Evolutionary conservation across 2,329 filamentous ascomycete genomes (phyloP), one percentile per base, ranked within the genome.

Genomic region (Cladophialophora psammophila): DNA sequence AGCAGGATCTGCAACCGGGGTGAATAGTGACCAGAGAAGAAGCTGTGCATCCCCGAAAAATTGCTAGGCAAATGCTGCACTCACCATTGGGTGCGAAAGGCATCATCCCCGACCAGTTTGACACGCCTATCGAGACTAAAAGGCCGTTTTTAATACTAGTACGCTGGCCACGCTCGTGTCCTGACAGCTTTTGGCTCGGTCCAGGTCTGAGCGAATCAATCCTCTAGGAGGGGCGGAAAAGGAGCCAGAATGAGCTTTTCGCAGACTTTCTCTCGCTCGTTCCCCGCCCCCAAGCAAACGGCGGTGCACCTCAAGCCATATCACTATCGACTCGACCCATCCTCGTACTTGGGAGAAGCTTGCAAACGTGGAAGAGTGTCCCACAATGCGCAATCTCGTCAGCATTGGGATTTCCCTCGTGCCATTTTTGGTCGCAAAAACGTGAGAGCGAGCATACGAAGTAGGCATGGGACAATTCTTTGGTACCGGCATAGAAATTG

Each of bases 1-100:
- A 40, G 56, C 50, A 64, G 55, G 65, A 67, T 67, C 65, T 67
- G 56, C 65, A 52, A 53, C 65, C 35, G 50, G 60, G 60, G 48
- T 56, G 54, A 20, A 38, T 45, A 31, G 48, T 32, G 38, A 62
- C 59, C 55, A 67, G 42, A 60, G 36, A 35, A 38, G 58, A 34
- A 34, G 26, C 18, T 26, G 48, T 26, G 42, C 50, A 31, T 48
- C 50, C 63, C 56, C 56, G 48, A 50, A 38, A 38, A 54, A 52
- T 53, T 20, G 36, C 40, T 42, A 59, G 35, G 15, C 63, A 18
- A 35, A 20, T 32, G n/a, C 53, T 63, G 59, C 59, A 36, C 34
- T 36, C 50, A 50, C 56, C 38, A 64, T 67, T 63, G 65, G 65
- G 32, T 50, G 13, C 12, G n/a, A 35, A 26, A 48, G 12, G 60